phyloP scores from a whole-genome alignment of 768 basidiomycete genomes.

The Dacryopinax spathularia region DNA sequence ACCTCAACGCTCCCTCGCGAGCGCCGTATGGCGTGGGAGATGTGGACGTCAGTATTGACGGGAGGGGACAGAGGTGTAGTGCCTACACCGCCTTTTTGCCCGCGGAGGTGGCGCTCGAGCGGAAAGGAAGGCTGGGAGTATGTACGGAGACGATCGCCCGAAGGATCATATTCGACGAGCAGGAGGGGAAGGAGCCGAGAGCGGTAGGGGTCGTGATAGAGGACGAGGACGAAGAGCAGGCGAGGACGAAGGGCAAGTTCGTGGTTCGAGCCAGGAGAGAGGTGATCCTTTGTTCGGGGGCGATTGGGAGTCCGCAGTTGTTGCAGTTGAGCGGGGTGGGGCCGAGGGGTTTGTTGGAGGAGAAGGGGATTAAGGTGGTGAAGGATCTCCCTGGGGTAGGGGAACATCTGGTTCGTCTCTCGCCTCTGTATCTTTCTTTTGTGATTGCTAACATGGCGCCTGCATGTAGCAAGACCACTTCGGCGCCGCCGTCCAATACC shows the following conservation, averaged over 20 bases:
- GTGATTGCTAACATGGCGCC: not conserved
- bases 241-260: slow-evolving; percentile 33
- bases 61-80: not conserved
- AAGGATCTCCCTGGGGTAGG: slow-evolving; percentile 27
- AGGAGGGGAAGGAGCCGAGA: not conserved
- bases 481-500: slow-evolving; percentile 24
- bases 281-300: slow-evolving; percentile 27
- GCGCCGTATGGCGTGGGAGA: not conserved
- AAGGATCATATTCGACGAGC: not conserved
- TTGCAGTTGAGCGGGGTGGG: slow-evolving; percentile 34
- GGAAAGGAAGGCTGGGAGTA: not conserved
- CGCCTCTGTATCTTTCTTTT: not conserved
- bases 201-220: not conserved
- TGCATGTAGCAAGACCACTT: slow-evolving; percentile 29
- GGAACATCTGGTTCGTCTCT: slow-evolving; percentile 13
- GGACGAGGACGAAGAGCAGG: slow-evolving; percentile 14
- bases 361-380: slow-evolving; percentile 20
- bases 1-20: not conserved
- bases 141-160: not conserved
- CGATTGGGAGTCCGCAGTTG: slow-evolving; percentile 32
- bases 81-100: not conserved
- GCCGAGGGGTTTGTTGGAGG: slow-evolving; percentile 25
- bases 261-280: slow-evolving; percentile 26
- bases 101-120: not conserved
- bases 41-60: not conserved